Evolutionary conservation across 495 filamentous ascomycete species (phyloP), one percentile per base, ranked within the genome.

Genomic region (Aspergillus biplanus): DNA sequence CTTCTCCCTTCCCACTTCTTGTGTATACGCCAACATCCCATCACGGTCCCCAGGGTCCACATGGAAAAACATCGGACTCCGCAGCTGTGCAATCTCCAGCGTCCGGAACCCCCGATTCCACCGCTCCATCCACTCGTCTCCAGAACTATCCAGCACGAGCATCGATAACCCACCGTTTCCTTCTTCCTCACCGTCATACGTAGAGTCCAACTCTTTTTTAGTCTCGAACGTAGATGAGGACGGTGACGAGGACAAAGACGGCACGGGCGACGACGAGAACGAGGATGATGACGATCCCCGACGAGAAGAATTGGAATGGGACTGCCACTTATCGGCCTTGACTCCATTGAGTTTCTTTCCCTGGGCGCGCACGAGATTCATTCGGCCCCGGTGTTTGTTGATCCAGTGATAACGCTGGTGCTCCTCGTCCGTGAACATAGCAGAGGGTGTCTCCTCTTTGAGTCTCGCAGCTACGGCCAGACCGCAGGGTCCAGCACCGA

Each of bases 61-160:
- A 72, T 90, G 86, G 64, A 88, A 88, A 66, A 89, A 88, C 86
- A 89, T 88, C 15, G 85, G 86, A 65, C 85, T 87, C 13, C 85
- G 80, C 15, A 89, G 71, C 69, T 89, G 81, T 21, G 81, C 73
- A 33, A 89, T 89, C 42, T 83, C 80, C 56, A 87, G 77, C 0
- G 74, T 82, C 21, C 75, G 70, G 69, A 88, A 89, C 8, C 83
- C 78, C 31, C 70, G 73, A 37, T 84, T 80, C 86, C 86, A 89
- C 56, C 78, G 68, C 62, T 79, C 67, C 80, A 89, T 83, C 84
- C 85, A 90, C 31, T 71, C 58, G 35, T 75, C 69, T 0, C 78
- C 76, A 2, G 79, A 80, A 7, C 79, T 78, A 65, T 90, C 86
- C 11, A 90, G 71, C 1, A 87, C 82, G 2, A 77, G 65, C 7